A percentile compares a stretch with the other conserved stretches of the same genome.
phyloP scores from a whole-genome alignment of 164 flowering plant species.

The Pachysandra terminalis region DNA sequence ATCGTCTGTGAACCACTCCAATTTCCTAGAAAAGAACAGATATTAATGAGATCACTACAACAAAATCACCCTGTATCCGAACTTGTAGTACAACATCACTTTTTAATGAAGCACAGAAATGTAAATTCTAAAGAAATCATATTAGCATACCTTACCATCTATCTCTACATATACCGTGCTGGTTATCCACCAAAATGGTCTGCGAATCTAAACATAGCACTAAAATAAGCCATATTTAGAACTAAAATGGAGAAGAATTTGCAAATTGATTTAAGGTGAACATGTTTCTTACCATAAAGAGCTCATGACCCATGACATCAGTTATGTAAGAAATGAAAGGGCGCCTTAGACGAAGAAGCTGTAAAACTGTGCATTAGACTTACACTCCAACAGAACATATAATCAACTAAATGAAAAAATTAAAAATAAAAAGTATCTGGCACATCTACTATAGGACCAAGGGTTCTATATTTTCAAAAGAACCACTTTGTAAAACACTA shows the following conservation, averaged over 20 bases:
- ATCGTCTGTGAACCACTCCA: constrained; percentile 94
- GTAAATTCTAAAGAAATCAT: neutral
- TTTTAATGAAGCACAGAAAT: neutral
- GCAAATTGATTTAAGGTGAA: constrained; percentile 7
- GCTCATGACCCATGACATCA: constrained; percentile 78
- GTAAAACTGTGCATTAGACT: constrained; percentile 17
- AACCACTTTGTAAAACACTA: no score
- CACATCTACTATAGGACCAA: neutral
- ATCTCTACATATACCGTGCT: constrained; percentile 92
- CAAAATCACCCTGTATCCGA: neutral
- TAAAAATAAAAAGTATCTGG: neutral
- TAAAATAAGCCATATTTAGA: constrained; percentile 10
- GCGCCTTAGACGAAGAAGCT: constrained; percentile 87
- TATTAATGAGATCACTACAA: constrained; percentile 1
- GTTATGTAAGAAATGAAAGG: constrained; percentile 79
- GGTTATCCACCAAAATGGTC: constrained; percentile 98
- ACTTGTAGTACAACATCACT: neutral
- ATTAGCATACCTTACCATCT: constrained; percentile 74
- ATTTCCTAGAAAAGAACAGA: constrained; percentile 58
- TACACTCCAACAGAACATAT: constrained; percentile 9
- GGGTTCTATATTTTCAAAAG: no score
- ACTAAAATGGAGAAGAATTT: neutral
- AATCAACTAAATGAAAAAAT: constrained; percentile 6
- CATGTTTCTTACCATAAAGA: constrained; percentile 61
- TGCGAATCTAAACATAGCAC: constrained; percentile 57